These are phyloP conservation scores for Polygonum aviculare DNA, from an alignment of 148 eudicot species.

Conservation along the genomic window DNA sequence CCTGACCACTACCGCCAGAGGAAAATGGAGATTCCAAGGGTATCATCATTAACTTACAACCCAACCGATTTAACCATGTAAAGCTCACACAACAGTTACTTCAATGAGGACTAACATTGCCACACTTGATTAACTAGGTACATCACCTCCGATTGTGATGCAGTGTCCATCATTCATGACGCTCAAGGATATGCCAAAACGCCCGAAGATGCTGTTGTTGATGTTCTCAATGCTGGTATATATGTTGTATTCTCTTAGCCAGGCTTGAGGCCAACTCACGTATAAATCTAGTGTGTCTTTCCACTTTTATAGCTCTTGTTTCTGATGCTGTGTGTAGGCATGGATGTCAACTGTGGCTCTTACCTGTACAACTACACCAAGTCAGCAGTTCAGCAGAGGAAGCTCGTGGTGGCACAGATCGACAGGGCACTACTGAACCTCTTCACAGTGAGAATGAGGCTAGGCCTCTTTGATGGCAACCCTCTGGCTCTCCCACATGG, in stretches of 20 bases:
- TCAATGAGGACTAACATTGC: too few relatives aligned
- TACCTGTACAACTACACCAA: slow-evolving; percentile 60
- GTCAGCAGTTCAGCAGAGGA: slow-evolving; percentile 53
- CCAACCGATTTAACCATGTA: background rate
- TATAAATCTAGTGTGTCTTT: too few relatives aligned
- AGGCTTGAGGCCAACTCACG: too few relatives aligned
- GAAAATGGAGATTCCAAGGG: slow-evolving; percentile 83
- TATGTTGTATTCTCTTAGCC: too few relatives aligned
- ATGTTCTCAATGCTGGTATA: slow-evolving; percentile 83
- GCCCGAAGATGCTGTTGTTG: slow-evolving; percentile 85
- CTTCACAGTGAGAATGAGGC: slow-evolving; percentile 61
- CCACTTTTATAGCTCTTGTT: too few relatives aligned
- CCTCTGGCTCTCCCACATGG: slow-evolving; percentile 39
- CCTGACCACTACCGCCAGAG: slow-evolving; percentile 54
- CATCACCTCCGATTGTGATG: slow-evolving; percentile 88
- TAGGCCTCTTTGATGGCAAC: slow-evolving; percentile 68
- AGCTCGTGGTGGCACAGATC: slow-evolving; percentile 37
- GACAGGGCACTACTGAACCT: slow-evolving; percentile 81
- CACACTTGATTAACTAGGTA: slow-evolving; percentile 30
- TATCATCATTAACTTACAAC: slow-evolving; percentile 7
- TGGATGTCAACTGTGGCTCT: slow-evolving; percentile 81
- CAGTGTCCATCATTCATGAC: slow-evolving; percentile 59
- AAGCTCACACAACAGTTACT: too few relatives aligned
- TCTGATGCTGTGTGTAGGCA: slow-evolving; percentile 27
- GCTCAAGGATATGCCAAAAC: slow-evolving; percentile 52